Evolutionary conservation across 2,329 filamentous ascomycete genomes (phyloP), one percentile per base, ranked within the genome.

Genomic region (Dothideomycetidae sp.): DNA sequence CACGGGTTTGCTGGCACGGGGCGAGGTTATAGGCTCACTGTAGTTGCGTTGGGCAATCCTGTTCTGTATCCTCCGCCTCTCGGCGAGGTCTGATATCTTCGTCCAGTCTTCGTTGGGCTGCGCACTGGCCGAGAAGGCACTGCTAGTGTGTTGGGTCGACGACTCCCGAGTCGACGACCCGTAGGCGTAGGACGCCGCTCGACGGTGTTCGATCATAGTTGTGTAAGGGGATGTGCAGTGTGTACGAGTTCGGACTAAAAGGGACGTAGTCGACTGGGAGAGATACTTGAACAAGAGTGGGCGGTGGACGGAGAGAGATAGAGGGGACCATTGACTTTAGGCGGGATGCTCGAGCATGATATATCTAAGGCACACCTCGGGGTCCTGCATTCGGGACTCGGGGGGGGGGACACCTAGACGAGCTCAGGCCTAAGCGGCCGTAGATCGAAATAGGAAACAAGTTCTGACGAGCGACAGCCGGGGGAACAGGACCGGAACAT

Each of bases 81-180:
- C 88, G 36, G 86, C 88, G 42, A 96, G 77, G 60, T 96, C 88
- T 41, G 88, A 93, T 58, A 96, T 93, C 74, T 94, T 93, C 56
- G 88, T 94, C 88, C 88, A 96, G 66, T 96, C 88, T 64, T 96
- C 88, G 55, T 94, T 86, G 39, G 88, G 82, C 59, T 93, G 92
- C 51, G 86, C 88, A 46, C 84, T 92, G 52, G 80, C 81, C 63
- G 83, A 92, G 68, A 93, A 93, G 50, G 88, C 88, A 63, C 84
- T 93, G 66, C 84, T 93, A 44, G 82, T 92, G 56, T 32, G 35
- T 14, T 31, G 29, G 35, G 35, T 19, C 23, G 31, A 28, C 13
- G 18, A 21, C 17, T 33, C 30, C 19, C 29, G 29, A 11, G 34
- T 28, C n/a, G 39, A 29, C 12, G 18, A 29, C 17, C 35, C 39